Conservation (phyloP, 345 rosid genomes). For the Aethionema arabicum region DNA sequence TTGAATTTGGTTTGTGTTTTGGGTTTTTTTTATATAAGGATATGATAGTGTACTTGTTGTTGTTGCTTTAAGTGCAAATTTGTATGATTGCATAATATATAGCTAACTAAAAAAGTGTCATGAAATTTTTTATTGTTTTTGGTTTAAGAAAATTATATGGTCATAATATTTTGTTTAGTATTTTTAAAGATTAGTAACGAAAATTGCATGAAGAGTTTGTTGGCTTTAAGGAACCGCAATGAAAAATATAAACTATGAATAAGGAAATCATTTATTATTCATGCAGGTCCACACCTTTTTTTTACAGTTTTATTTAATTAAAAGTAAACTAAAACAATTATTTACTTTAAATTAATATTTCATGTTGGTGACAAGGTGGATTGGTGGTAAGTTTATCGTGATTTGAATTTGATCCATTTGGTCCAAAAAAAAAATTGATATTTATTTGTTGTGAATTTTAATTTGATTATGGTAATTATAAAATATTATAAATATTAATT, state of each 20-base stretch:
- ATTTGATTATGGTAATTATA: too few relatives aligned
- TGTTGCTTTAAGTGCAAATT: constrained; percentile 53
- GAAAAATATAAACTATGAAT: neutral
- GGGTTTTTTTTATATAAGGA: constrained; percentile 51
- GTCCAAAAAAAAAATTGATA: too few relatives aligned
- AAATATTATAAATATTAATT: too few relatives aligned
- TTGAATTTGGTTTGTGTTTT: constrained; percentile 23
- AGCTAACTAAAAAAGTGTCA: neutral
- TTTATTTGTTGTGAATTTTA: too few relatives aligned
- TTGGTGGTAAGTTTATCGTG: too few relatives aligned
- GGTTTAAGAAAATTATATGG: neutral
- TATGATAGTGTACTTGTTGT: constrained; percentile 21
- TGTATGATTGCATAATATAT: constrained; percentile 30
- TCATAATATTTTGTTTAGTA: neutral
- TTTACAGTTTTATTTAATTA: constrained; percentile 12
- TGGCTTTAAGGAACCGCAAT: constrained; percentile 39
- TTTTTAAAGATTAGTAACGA: constrained; percentile 9
- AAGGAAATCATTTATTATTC: neutral
- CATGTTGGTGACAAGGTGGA: too few relatives aligned
- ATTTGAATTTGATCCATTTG: too few relatives aligned
- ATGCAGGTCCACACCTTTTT: constrained; percentile 23
- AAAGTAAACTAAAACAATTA: too few relatives aligned
- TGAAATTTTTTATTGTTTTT: constrained; percentile 15
- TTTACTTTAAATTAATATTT: neutral
- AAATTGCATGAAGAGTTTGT: constrained; percentile 32